These are phyloP conservation scores for Knufia petricola DNA, from an alignment of 2,329 filamentous ascomycete genomes.

Conservation along the genomic window DNA sequence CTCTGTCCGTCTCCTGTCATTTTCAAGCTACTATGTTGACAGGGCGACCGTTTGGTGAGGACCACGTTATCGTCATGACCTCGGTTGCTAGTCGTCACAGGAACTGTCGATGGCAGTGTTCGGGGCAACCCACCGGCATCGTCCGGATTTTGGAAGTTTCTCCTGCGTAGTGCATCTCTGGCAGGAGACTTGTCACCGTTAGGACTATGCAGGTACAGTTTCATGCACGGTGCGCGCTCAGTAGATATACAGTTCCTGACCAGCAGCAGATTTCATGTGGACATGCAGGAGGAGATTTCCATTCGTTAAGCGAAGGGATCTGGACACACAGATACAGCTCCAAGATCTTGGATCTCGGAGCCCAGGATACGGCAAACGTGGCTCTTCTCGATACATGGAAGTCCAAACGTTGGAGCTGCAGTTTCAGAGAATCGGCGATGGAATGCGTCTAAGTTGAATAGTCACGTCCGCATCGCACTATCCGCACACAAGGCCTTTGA, in stretches of 20 bases:
- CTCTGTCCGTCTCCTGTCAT: neutral
- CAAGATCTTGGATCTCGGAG: neutral
- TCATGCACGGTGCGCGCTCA: neutral
- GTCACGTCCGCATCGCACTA: neutral
- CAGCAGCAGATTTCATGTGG: neutral
- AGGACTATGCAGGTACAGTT: neutral
- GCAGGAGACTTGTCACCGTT: neutral
- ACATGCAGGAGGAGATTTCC: no score
- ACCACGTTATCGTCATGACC: neutral
- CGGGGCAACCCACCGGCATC: no score
- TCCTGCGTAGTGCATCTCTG: constrained; percentile 4
- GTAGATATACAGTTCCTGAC: neutral
- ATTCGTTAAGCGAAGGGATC: neutral
- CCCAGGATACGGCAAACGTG: neutral
- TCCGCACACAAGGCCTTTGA: neutral
- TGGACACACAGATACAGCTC: neutral
- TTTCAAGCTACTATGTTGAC: neutral
- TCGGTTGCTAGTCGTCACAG: neutral
- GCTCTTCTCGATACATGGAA: neutral
- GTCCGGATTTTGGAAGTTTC: neutral
- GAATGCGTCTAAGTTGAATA: neutral
- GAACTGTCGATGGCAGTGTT: neutral
- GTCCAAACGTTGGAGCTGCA: no score
- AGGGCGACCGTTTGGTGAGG: neutral
- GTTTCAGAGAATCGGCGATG: neutral